Base-by-base conservation (phyloP, 495 filamentous ascomycete species). In the Pyronema omphalodes region DNA sequence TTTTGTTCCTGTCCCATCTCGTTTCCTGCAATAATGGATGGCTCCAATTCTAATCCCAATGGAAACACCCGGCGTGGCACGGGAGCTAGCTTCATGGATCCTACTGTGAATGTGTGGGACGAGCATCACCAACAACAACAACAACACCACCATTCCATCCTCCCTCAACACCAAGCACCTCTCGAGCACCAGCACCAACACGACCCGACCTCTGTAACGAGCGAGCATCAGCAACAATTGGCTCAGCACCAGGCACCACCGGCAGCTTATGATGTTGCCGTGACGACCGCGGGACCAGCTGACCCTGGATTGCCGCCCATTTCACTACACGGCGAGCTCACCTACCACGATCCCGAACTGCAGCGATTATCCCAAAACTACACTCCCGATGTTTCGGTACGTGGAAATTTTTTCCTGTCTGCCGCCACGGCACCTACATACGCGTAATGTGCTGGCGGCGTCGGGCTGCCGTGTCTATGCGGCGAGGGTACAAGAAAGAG, bases 361-460 rank as follows among this genome's bases (percentile, higher is more conserved):
- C 72, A 78, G 63, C 74, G 71, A 43, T 69, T 76, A 19, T 76
- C 76, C 6, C 64, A 70, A 55, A 74, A 80, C 45, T 88, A 81
- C 58, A 76, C 84, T 55, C 79, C 83, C 0, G 71, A 80, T 49
- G 68, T 80, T 39, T 67, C 77, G 73, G 84, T 86, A 67, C 64
- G 71, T 59, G 50, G 7, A 17, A 19, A 36, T 36, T 47, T 36
- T 47, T 14, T 41, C 34, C 44, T 12, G 43, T 50, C 37, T 14
- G 12, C 44, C 44, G n/a, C 65, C 18, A 40, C 52, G 44, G 58
- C 56, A 44, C 51, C 47, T 44, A 53, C 33, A 47, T 19, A 9
- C 35, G 50, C 36, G 47, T 48, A 29, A n/a, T n/a, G 45, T 53
- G 37, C 35, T 34, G 50, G 37, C 56, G 45, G 19, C 37, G 34